Evolutionary conservation across 177 flowering plant genomes (phyloP).

Genomic region (Vitis hybrid): DNA sequence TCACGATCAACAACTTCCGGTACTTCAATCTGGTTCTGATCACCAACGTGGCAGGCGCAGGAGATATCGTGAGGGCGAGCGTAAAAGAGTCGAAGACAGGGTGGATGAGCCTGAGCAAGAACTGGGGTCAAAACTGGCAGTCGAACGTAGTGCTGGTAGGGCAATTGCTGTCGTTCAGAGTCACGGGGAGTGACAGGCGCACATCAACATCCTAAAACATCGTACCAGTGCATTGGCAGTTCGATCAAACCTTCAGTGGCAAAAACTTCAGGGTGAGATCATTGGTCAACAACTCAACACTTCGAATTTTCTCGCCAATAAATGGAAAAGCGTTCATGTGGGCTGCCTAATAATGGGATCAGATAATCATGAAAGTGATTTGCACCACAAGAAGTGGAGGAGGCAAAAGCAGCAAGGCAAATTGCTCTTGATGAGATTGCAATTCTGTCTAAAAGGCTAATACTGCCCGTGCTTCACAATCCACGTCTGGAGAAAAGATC

Average conservation of each 20-base stretch:
- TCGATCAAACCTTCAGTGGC: slow-evolving; percentile 80
- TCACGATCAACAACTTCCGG: slow-evolving; percentile 72
- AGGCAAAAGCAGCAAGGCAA: no score
- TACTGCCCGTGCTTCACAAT: no score
- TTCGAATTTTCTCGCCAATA: slow-evolving; percentile 20
- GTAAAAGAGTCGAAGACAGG: slow-evolving; percentile 64
- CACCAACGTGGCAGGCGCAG: slow-evolving; percentile 85
- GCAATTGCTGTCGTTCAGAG: slow-evolving; percentile 72
- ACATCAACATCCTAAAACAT: slow-evolving; percentile 81
- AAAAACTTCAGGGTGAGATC: slow-evolving; percentile 79
- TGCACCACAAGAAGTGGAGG: no score
- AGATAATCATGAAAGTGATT: no score
- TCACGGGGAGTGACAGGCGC: slow-evolving; percentile 67
- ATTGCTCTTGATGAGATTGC: no score
- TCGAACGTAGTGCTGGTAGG: slow-evolving; percentile 64
- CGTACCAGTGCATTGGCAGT: slow-evolving; percentile 71
- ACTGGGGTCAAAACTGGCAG: slow-evolving; percentile 97
- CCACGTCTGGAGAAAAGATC: no score
- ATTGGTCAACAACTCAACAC: neutral
- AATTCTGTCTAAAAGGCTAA: no score
- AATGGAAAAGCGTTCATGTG: no score
- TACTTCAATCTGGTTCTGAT: slow-evolving; percentile 80
- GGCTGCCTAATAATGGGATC: no score
- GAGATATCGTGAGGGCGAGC: slow-evolving; percentile 57
- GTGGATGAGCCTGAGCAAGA: slow-evolving; percentile 78